Evolutionary conservation across 352 stramenopile species (phyloP).

Genomic region (Aphanomyces cochlioides): DNA sequence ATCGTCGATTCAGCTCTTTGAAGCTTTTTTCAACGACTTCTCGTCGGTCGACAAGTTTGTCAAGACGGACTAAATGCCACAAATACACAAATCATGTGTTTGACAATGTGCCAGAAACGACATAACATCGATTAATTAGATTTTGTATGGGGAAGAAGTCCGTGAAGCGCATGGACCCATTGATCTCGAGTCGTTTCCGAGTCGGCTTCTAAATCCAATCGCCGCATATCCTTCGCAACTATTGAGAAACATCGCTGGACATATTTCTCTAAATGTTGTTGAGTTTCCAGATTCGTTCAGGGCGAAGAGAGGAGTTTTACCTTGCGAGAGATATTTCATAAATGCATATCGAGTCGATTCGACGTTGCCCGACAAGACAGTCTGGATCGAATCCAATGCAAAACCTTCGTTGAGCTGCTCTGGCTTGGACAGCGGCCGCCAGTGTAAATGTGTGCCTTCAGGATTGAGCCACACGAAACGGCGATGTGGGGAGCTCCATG

Average conservation of each 20-base stretch:
- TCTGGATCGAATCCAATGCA: conserved; percentile 42
- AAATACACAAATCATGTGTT: background rate
- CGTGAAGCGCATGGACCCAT: conserved; percentile 40
- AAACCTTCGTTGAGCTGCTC: conserved; percentile 57
- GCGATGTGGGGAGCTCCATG: conserved; percentile 69
- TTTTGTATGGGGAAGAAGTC: background rate
- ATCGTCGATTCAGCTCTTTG: conserved; percentile 86
- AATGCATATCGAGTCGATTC: conserved; percentile 61
- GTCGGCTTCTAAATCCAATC: conserved; percentile 66
- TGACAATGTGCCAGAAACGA: background rate
- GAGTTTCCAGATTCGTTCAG: background rate
- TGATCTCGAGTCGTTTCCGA: conserved; percentile 59
- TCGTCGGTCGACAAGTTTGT: conserved; percentile 81
- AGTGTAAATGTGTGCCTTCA: conserved; percentile 60
- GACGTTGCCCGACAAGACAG: conserved; percentile 56
- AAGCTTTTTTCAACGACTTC: conserved; percentile 91
- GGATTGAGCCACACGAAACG: conserved; percentile 69
- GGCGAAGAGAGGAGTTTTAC: conserved; percentile 33
- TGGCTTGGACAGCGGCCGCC: conserved; percentile 57
- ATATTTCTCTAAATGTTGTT: conserved; percentile 48
- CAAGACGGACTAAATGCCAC: conserved; percentile 49
- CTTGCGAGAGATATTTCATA: conserved; percentile 72
- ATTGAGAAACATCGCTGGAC: conserved; percentile 61
- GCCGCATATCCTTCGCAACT: conserved; percentile 51
- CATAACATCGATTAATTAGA: background rate